Base-by-base conservation (phyloP, 768 basidiomycete genomes). In the Amanita pseudoporphyria region DNA sequence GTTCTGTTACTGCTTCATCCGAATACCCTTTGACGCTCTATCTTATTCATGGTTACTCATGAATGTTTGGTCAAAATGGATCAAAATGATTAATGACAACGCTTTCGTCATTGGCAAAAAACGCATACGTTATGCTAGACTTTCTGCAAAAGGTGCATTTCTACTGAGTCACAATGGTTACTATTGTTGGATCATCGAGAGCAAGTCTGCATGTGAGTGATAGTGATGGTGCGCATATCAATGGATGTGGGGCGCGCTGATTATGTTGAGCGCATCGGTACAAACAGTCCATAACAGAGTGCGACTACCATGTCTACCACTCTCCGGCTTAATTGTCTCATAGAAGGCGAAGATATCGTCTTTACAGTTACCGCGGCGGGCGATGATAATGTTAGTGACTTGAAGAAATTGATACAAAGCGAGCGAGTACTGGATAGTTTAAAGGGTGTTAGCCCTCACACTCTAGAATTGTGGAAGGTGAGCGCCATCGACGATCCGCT, bases 361-460 rank as follows among this genome's bases (percentile, higher is more conserved):
- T 71, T 78, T 4, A 33, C 81, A n/a, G 81, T 80, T 53, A 56
- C 81, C 16, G 64, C 81, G 0, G 73, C 71, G 1, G 62, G 60
- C 26, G 47, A 59, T 21, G 14, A 46, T n/a, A 60, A 60, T 3
- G 54, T 57, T 13, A 36, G 35, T 44, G 30, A 22, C 33, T 43
- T 52, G 24, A 46, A 52, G 35, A 32, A 37, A 36, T 16, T 14
- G 7, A 38, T 52, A 36, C 44, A 47, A 26, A 36, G 13, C 36
- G n/a, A 32, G 22, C 38, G 10, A 41, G 37, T 22, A 44, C 31
- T 28, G 51, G 43, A 16, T 24, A 18, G 35, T 28, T 28, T n/a
- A n/a, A n/a, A n/a, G n/a, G n/a, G n/a, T n/a, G n/a, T n/a, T n/a
- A n/a, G n/a, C n/a, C n/a, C n/a, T 47, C 26, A 52, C 45, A 37